Evolutionary conservation across 768 basidiomycete species (phyloP), one percentile per base, ranked within the genome.

Genomic region (Paxillus rubicundulus): DNA sequence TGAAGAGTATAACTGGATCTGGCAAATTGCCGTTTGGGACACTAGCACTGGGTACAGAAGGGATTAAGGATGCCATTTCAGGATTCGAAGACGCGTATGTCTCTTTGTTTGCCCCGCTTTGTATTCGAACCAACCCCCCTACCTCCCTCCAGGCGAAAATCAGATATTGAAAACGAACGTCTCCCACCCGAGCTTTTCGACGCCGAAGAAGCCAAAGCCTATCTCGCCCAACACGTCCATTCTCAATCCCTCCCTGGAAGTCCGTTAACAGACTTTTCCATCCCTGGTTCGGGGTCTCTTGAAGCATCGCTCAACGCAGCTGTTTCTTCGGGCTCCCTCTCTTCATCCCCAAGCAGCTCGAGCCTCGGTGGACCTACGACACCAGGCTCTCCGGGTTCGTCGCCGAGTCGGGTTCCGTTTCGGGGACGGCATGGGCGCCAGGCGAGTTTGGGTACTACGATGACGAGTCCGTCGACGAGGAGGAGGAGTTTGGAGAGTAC

Each of bases 81-180:
- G 87, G 87, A 54, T 99, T 98, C 70, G 90, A 92, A 14, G 96
- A 98, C 67, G 97, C 97, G 92, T 95, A 74, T 58, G 93, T 87
- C 4, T 32, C 36, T 39, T 40, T 47, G 8, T 33, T 37, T 13
- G 2, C 3, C 0, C 37, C 4, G 4, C n/a, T 9, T n/a, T 16
- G 12, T 17, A 6, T 40, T 28, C 16, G 18, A 30, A 4, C 17
- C 28, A 41, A 30, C 20, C 17, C n/a, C 14, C n/a, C 39, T 16
- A 49, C 20, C 32, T 28, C 52, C 37, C 59, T n/a, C 1, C 13
- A 95, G 93, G 38, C 92, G 94, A 55, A 95, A 94, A 74, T 92
- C 90, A 40, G 97, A 98, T 76, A 98, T 98, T 59, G 96, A 98
- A 73, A 98, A 98, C 72, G 97, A 99, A 71, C 87, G 94, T 32